Conservation (phyloP, 805 yeast genomes). For the Kregervanrija delftensis region DNA sequence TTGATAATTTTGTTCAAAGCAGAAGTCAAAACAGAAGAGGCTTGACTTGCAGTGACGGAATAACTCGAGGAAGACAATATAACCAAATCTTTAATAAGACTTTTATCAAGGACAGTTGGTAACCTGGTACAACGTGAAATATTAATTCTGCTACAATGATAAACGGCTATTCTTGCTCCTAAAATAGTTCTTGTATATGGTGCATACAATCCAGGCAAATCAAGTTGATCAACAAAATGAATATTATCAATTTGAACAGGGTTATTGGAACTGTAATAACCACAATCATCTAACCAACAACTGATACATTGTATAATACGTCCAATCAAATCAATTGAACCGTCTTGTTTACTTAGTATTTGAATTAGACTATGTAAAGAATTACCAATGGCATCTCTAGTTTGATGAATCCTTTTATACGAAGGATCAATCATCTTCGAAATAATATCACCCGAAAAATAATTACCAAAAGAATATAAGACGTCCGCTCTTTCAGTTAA, state of each 20-base stretch:
- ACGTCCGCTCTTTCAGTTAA: conserved; percentile 21
- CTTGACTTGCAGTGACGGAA: conserved; percentile 59
- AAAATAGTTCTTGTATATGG: conserved; percentile 73
- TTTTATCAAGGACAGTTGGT: conserved; percentile 58
- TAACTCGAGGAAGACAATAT: conserved; percentile 62
- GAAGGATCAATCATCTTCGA: conserved; percentile 29
- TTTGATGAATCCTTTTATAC: conserved; percentile 50
- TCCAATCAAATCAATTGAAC: conserved; percentile 57
- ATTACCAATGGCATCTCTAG: conserved; percentile 45
- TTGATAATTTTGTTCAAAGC: conserved; percentile 62
- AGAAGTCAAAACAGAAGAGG: conserved; percentile 60
- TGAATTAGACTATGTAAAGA: conserved; percentile 52
- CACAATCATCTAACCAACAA: conserved; percentile 46
- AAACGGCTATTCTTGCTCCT: conserved; percentile 67
- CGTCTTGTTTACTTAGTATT: conserved; percentile 44
- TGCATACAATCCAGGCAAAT: conserved; percentile 54
- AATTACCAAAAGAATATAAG: conserved; percentile 25
- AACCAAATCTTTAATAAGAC: conserved; percentile 60
- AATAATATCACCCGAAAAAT: conserved; percentile 17
- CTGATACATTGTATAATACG: conserved; percentile 57
- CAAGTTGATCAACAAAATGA: conserved; percentile 43
- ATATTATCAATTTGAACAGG: conserved; percentile 24
- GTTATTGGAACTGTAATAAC: conserved; percentile 21
- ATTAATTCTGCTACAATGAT: conserved; percentile 67
- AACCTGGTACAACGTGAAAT: conserved; percentile 68